These are phyloP conservation scores for Prunus salicina DNA, from an alignment of 306 rosid genomes.

Conservation along the genomic window DNA sequence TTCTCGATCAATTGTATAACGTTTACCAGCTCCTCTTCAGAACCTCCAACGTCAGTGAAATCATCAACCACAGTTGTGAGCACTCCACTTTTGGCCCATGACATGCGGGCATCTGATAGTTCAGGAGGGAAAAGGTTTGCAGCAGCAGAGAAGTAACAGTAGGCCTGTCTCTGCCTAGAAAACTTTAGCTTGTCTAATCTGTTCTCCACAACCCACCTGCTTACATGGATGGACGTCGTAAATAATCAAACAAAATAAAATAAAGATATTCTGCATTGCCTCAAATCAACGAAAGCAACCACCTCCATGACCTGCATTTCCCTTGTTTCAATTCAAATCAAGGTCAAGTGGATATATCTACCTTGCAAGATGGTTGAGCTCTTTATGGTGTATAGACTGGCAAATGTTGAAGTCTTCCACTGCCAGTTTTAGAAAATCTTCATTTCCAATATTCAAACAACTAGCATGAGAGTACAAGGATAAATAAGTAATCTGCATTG, in stretches of 20 bases:
- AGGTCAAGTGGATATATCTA: slow-evolving; percentile 1
- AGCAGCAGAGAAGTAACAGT: slow-evolving; percentile 69
- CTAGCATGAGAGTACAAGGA: slow-evolving; percentile 32
- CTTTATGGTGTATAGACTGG: slow-evolving; percentile 58
- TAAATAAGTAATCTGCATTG: background rate
- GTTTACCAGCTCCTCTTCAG: slow-evolving; percentile 62
- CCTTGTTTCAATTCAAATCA: background rate
- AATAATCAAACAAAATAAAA: background rate
- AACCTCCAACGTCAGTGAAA: slow-evolving; percentile 76
- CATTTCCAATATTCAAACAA: slow-evolving; percentile 53
- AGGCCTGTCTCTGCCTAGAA: slow-evolving; percentile 72
- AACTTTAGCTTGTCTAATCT: slow-evolving; percentile 69
- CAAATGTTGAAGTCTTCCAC: slow-evolving; percentile 76
- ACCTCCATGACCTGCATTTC: no score
- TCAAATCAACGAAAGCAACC: background rate
- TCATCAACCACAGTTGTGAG: slow-evolving; percentile 84
- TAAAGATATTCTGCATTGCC: background rate
- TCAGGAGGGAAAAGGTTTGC: slow-evolving; percentile 41
- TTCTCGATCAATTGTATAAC: slow-evolving; percentile 65
- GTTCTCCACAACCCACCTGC: slow-evolving; percentile 70
- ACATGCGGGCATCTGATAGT: slow-evolving; percentile 69
- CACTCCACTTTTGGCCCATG: slow-evolving; percentile 80
- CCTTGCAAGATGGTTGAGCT: slow-evolving; percentile 61
- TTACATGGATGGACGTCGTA: background rate
- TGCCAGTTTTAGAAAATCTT: slow-evolving; percentile 63